Evolutionary conservation across 352 stramenopile genomes (phyloP).

Genomic region (Thraustochytrium striatum): DNA sequence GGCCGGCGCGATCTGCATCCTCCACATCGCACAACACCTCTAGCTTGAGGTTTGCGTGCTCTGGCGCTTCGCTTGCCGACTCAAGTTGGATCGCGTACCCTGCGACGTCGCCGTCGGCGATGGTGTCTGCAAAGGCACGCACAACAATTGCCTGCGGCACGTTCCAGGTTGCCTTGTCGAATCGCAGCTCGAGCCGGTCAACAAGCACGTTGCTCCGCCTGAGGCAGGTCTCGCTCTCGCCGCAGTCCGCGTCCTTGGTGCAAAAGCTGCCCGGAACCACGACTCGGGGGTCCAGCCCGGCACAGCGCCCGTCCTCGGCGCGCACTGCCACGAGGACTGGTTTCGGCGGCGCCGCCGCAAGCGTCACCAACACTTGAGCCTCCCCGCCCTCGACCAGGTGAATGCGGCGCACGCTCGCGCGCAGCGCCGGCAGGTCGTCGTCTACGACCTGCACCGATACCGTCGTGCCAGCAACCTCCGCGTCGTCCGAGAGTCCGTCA

Average conservation of each 20-base stretch:
- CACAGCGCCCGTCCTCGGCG: slow-evolving; percentile 11
- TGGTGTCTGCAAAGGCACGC: slow-evolving; percentile 1
- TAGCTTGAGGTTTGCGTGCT: slow-evolving; percentile 3
- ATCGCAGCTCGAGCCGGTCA: neutral
- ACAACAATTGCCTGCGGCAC: slow-evolving; percentile 12
- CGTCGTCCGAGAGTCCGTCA: neutral
- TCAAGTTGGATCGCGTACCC: neutral
- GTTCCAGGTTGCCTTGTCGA: slow-evolving; percentile 20
- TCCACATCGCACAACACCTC: neutral
- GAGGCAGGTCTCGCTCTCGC: neutral
- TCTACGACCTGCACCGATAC: slow-evolving; percentile 34
- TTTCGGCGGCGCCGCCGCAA: neutral
- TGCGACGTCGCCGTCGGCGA: neutral
- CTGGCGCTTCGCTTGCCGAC: neutral
- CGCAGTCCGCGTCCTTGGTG: neutral
- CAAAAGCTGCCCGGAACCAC: too few species aligned
- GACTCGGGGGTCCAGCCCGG: neutral
- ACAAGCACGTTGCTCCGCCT: neutral
- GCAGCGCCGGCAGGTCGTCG: slow-evolving; percentile 17
- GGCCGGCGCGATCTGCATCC: neutral
- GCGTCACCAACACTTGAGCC: neutral
- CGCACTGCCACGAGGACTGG: neutral
- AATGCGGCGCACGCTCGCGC: neutral
- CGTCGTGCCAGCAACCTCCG: neutral
- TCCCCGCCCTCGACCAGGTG: slow-evolving; percentile 18